Base-by-base conservation (phyloP, 2,329 filamentous ascomycete genomes). In the Onygenales sp. region DNA sequence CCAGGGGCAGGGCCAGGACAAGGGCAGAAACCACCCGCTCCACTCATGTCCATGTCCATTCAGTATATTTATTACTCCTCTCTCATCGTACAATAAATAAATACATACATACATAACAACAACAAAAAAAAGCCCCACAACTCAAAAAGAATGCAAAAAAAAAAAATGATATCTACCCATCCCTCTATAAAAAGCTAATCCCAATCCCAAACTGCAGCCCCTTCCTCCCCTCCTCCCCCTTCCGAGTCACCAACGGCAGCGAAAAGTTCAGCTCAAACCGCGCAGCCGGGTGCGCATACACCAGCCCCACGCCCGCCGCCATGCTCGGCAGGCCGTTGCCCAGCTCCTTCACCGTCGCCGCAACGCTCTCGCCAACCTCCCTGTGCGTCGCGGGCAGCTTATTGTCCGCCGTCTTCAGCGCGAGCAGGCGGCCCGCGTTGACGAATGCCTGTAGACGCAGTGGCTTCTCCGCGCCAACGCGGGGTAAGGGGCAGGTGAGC, bases 201-300 rank as follows among this genome's bases (percentile, higher is more conserved):
- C 93, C 93, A 42, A 98, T 89, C n/a, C 93, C 93, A 63, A 98
- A 85, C 68, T 93, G 90, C 58, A 98, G 67, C 1, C 93, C 93
- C 74, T 98, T 98, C 53, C 92, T 82, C 13, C 83, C 85, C 62
- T 93, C 85, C 72, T 98, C 93, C 38, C 89, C 90, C 58, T 80
- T 85, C 55, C 93, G 80, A 64, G 89, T 70, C 14, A 92, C 85
- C 55, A 98, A 69, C 1, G 93, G 93, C 60, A 98, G 70, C 62
- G 87, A 90, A 68, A 98, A 95, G 72, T 98, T 98, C 61, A 98
- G 76, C 75, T 98, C 93, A 59, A 98, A 96, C 53, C 93, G 77
- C 9, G 93, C 93, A 17, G 92, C 86, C 0, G 91, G 91, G 65
- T 97, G 92, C 3, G 91, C 93, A 67, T 98, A 98, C 1, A 98